Percentiles rank a stretch among this genome's conserved stretches.
phyloP scores from a whole-genome alignment of 768 basidiomycete species.

The Phlebiopsis flavidoalba region DNA sequence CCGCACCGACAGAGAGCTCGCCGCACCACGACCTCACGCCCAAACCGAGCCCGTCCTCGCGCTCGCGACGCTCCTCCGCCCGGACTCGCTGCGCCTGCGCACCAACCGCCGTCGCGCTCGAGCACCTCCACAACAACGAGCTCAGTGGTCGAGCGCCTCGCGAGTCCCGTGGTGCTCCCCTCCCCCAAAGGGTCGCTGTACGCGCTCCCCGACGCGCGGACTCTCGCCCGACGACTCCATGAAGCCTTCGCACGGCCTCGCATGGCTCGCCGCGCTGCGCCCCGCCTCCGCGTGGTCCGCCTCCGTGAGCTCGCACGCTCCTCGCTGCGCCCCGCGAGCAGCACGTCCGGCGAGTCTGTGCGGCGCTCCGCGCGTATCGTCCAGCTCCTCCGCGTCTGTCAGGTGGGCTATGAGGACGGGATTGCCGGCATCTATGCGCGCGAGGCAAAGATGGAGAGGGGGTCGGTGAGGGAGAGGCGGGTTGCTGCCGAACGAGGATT shows the following conservation, averaged over 20 bases:
- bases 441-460: slow-evolving; percentile 24
- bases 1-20: slow-evolving; percentile 20
- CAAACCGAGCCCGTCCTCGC: slow-evolving; percentile 57
- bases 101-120: slow-evolving; percentile 11
- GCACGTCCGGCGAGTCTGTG: slow-evolving; percentile 25
- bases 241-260: too few relatives aligned
- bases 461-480: slow-evolving; percentile 31
- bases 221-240: too few relatives aligned
- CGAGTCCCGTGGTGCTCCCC: slow-evolving; percentile 6
- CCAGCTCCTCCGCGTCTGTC: slow-evolving; percentile 34
- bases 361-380: slow-evolving; percentile 34
- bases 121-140: not conserved
- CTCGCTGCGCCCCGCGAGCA: slow-evolving; percentile 12
- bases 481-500: slow-evolving; percentile 17
- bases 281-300: slow-evolving; percentile 40
- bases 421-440: slow-evolving; percentile 43
- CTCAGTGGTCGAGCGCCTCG: not conserved
- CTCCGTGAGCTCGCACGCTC: slow-evolving; percentile 12
- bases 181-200: too few relatives aligned
- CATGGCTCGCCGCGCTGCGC: too few relatives aligned
- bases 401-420: slow-evolving; percentile 47
- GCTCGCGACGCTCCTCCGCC: slow-evolving; percentile 45
- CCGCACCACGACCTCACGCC: slow-evolving; percentile 19
- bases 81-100: slow-evolving; percentile 27
- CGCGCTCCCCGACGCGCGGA: too few relatives aligned